Base-by-base conservation (phyloP, 2,329 filamentous ascomycete species). In the Nectriaceae sp. region DNA sequence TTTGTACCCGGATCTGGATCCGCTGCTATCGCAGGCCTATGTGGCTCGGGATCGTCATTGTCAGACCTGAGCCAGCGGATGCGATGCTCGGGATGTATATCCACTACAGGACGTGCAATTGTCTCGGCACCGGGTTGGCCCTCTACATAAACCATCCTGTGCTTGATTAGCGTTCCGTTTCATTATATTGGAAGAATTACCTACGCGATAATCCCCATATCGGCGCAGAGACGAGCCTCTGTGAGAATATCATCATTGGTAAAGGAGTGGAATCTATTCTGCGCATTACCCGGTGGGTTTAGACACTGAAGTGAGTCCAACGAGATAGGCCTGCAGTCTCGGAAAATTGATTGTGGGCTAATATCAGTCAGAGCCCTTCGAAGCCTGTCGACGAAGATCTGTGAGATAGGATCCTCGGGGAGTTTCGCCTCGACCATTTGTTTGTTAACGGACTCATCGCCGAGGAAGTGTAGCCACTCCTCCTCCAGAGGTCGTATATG, bases 261-360 rank as follows among this genome's bases (percentile, higher is more conserved):
- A 40, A 66, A 66, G n/a, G 42, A 46, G 42, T 60, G 56, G 6
- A 53, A 50, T 40, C 52, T 56, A 33, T 59, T 57, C 24, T 49
- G 50, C 4, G 47, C 53, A 8, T 54, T 43, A 37, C 55, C 57
- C 15, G 42, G 47, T 6, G 22, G 21, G 20, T 68, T 68, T 36
- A 68, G 21, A 21, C 54, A 50, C 11, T 33, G 31, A 21, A 66
- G 13, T 5, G 47, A 35, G 1, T 42, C 21, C 11, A 66, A 26
- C 45, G 48, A 19, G 59, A 61, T 42, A 1, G 39, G 38, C 18
- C 47, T 21, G 6, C 13, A 18, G 11, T 56, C 51, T n/a, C 40
- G 24, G 31, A 63, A 65, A 4, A 55, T 22, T 4, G 47, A 39
- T 4, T 55, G 11, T 3, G 51, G 50, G 11, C 48, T 48, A 11